Evolutionary conservation across 2,329 filamentous ascomycete species (phyloP), one percentile per base, ranked within the genome.

Genomic region (Botrytis pseudocinerea): DNA sequence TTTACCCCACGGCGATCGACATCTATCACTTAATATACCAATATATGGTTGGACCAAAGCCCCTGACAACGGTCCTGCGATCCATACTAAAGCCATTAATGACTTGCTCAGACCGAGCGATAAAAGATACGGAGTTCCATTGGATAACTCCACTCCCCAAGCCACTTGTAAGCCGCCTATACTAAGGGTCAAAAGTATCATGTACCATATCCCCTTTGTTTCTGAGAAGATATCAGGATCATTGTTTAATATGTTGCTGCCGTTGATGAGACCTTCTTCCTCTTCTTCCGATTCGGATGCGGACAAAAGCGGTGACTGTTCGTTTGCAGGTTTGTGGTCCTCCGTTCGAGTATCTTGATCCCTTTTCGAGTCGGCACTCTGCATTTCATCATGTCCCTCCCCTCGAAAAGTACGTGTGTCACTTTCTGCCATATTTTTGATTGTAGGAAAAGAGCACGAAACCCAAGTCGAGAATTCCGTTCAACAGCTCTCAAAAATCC

Each of bases 91-190:
- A 28, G 93, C 92, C 85, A 95, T 92, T 61, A 95, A 83, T 54
- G 92, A 92, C 84, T 95, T 95, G 86, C 90, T 94, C 82, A 96
- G 87, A 18, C 93, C 93, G 44, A 96, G 87, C 1, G 93, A 94
- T 59, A 95, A 84, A 59, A 96, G 84, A 80, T 92, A 96, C 9
- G 93, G 93, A 70, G 95, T 97, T 78, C 95, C 95, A 84, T 97
- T 95, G 71, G 94, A 97, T 60, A 97, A 86, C 82, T 98, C 95
- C 60, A 97, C 94, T 1, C 95, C 95, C 95, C 95, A 98, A 42
- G 95, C 94, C 77, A 98, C 92, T 83, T 98, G 95, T 75, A 98
- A 85, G 38, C 93, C 95, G 74, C 93, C 93, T 77, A 97, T 93
- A 80, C 93, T 91, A 75, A 98, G 86, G 10, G 95, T 97, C 82